Conservation (phyloP, 805 yeast genomes). For the Ogataea kodamae region DNA sequence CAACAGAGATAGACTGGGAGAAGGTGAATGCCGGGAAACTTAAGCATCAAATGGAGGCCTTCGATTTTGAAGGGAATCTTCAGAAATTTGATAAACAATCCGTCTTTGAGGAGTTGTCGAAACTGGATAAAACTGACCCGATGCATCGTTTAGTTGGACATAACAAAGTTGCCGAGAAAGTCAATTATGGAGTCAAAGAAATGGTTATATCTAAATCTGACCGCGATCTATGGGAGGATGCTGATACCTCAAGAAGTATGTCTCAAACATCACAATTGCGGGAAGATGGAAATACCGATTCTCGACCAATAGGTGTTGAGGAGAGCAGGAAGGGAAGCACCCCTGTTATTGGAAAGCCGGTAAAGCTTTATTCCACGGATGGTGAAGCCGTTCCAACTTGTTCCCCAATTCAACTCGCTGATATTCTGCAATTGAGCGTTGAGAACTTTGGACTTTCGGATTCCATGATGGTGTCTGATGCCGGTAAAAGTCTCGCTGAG, state of each 20-base stretch:
- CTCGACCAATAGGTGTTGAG: no score
- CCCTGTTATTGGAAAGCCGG: slow-evolving; percentile 10
- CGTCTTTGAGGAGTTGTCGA: slow-evolving; percentile 74
- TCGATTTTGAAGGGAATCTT: slow-evolving; percentile 81
- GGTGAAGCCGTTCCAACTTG: slow-evolving; percentile 51
- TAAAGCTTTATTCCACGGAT: slow-evolving; percentile 17
- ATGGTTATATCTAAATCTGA: slow-evolving; percentile 56
- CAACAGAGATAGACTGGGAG: slow-evolving; percentile 45
- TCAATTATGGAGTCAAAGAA: slow-evolving; percentile 66
- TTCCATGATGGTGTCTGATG: slow-evolving; percentile 53
- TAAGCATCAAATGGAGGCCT: slow-evolving; percentile 56
- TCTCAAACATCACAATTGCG: slow-evolving; percentile 12
- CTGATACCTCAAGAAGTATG: slow-evolving; percentile 12
- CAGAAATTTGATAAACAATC: slow-evolving; percentile 76
- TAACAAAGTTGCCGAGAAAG: slow-evolving; percentile 49
- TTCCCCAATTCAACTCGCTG: slow-evolving; percentile 75
- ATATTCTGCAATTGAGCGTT: slow-evolving; percentile 59
- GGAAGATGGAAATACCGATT: slow-evolving; percentile 17
- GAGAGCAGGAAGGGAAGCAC: slow-evolving; percentile 19
- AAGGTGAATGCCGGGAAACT: slow-evolving; percentile 44
- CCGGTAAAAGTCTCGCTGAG: slow-evolving; percentile 62
- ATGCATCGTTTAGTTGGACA: slow-evolving; percentile 68
- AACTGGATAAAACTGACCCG: slow-evolving; percentile 57
- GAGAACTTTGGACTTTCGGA: slow-evolving; percentile 51
- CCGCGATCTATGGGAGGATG: slow-evolving; percentile 52